These are phyloP conservation scores for Alternaria brassicae DNA, from an alignment of 2,329 filamentous ascomycete genomes.

Conservation along the genomic window DNA sequence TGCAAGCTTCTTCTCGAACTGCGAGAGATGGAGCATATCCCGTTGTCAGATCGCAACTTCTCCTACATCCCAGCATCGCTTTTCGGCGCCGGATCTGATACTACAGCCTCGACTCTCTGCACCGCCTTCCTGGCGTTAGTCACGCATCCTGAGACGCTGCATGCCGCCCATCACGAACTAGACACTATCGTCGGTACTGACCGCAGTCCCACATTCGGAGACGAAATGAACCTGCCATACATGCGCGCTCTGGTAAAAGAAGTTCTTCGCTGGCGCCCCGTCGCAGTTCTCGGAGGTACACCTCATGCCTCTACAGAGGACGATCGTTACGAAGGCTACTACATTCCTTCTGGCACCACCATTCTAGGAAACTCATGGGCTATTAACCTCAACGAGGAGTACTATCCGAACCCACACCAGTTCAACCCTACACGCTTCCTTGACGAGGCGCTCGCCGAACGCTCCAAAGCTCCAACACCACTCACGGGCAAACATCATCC, in stretches of 20 bases:
- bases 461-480: conserved; percentile 22
- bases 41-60: conserved; percentile 53
- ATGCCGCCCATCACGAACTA: conserved; percentile 54
- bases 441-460: conserved; percentile 25
- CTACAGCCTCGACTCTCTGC: conserved; percentile 58
- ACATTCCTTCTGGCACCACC: conserved; percentile 58
- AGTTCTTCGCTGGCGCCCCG: conserved; percentile 47
- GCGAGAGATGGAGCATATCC: conserved; percentile 48
- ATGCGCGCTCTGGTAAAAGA: conserved; percentile 51
- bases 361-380: conserved; percentile 56
- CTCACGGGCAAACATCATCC: conserved; percentile 38
- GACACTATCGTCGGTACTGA: conserved; percentile 43
- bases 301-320: conserved; percentile 59
- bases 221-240: conserved; percentile 49
- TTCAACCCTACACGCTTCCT: conserved; percentile 55
- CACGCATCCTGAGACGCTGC: conserved; percentile 55
- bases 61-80: conserved; percentile 55
- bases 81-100: conserved; percentile 61
- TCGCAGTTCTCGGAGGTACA: conserved; percentile 54
- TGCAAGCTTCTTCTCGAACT: conserved; percentile 56
- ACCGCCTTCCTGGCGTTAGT: conserved; percentile 59
- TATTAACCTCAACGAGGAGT: conserved; percentile 53
- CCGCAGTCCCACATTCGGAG: conserved; percentile 47
- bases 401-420: conserved; percentile 49
- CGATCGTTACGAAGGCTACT: conserved; percentile 58